Evolutionary conservation across 352 stramenopile genomes (phyloP).

Genomic region (Pythium graminicola): DNA sequence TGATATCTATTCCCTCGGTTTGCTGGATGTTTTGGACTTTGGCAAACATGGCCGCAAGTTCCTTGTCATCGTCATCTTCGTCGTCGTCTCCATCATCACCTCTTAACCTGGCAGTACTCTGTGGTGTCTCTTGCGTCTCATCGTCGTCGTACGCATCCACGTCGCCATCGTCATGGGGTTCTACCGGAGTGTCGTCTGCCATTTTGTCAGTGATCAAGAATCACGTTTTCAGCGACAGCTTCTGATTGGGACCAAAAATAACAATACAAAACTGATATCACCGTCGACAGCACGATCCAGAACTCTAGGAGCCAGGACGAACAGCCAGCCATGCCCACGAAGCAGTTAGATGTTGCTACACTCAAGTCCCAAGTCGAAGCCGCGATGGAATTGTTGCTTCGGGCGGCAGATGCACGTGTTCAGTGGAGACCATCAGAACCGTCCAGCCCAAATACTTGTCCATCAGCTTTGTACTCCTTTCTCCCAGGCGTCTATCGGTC

Average conservation of each 20-base stretch:
- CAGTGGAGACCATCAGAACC: conserved; percentile 37
- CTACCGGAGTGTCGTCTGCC: not conserved
- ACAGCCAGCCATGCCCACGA: conserved; percentile 24
- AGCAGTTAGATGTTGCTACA: conserved; percentile 16
- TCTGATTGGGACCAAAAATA: not conserved
- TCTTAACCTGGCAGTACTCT: not conserved
- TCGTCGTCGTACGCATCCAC: conserved; percentile 10
- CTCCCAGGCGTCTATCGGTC: conserved; percentile 56
- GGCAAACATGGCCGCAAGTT: conserved; percentile 65
- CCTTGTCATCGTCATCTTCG: conserved; percentile 41
- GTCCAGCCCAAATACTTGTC: not conserved
- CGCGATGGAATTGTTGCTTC: conserved; percentile 54
- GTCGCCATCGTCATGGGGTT: conserved; percentile 10
- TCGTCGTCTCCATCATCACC: conserved; percentile 15
- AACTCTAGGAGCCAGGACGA: no score
- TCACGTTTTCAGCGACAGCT: no score
- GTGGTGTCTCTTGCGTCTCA: not conserved
- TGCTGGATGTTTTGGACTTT: conserved; percentile 68
- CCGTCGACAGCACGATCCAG: no score
- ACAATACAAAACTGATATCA: not conserved
- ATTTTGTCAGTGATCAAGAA: conserved; percentile 5
- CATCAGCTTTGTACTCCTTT: conserved; percentile 35
- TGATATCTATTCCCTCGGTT: conserved; percentile 27
- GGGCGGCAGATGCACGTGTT: conserved; percentile 49
- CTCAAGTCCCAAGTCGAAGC: conserved; percentile 51